Evolutionary conservation across 257 asterid genomes (phyloP), one percentile per base, ranked within the genome.

Genomic region (Handroanthus guayacan): DNA sequence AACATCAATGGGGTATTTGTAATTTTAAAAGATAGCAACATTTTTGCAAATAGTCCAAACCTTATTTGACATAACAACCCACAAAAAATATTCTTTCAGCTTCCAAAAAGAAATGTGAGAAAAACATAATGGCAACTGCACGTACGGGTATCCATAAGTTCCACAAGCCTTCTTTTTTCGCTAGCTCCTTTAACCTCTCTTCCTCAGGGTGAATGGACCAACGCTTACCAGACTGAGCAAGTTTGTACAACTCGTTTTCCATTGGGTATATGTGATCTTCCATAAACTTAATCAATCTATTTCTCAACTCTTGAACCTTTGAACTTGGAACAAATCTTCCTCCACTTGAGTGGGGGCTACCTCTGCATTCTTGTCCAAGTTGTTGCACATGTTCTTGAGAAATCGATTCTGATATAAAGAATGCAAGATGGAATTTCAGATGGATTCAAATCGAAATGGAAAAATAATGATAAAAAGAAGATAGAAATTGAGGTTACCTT

Each of bases 61-160:
- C 31, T 25, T 25, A 25, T 25, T 25, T 25, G 31, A 25, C 31
- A 25, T 25, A 25, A 25, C 31, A 45, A 13, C 62, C 14, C 16
- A 16, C 31, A 45, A 7, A 18, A 43, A 39, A 61, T 18, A 8
- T 17, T 37, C 10, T 41, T 55, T 48, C 36, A 44, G 71, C 56
- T 55, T 45, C 36, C 67, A 57, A 52, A 50, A 80, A 14, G 62
- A 56, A 68, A 68, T 47, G 57, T 20, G 8, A 50, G 60, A 39
- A 56, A 67, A 25, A 41, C 20, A 74, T 45, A 57, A 36, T 10
- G 38, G 57, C 25, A 62, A 75, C 64, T 38, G 62, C 16, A 84
- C 97, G 73, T 84, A 95, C 99, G 66, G 99, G 99, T 87, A 95
- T 90, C 45, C 58, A 95, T 84, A 95, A 88, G 87, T 95, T 95